A percentile compares a stretch with the other conserved stretches of the same genome.
Evolutionary conservation across 2,329 filamentous ascomycete genomes (phyloP).

Genomic region (Colletotrichum lindemuthianum): DNA sequence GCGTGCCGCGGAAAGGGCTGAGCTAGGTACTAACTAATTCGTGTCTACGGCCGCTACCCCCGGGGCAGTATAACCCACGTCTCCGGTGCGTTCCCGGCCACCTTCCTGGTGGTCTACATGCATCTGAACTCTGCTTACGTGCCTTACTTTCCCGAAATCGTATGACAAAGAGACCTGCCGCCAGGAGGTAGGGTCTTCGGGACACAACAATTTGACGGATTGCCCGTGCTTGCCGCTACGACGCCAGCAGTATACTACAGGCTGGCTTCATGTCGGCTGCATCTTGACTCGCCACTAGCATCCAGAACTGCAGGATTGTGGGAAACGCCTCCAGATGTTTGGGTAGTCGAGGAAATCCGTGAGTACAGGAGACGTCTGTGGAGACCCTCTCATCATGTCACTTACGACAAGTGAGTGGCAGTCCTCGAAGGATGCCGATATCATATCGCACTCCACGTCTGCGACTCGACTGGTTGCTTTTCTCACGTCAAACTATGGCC

Average conservation of each 20-base stretch:
- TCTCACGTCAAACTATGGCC: neutral
- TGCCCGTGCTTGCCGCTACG: neutral
- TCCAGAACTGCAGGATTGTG: neutral
- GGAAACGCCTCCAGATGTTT: neutral
- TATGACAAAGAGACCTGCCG: slow-evolving; percentile 7
- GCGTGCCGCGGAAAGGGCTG: slow-evolving; percentile 11
- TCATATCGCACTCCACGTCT: neutral
- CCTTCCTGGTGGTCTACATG: neutral
- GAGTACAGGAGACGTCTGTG: too few species aligned
- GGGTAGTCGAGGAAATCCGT: too few species aligned
- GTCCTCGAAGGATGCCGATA: neutral
- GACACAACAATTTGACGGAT: slow-evolving; percentile 2
- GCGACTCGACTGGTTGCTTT: slow-evolving; percentile 16
- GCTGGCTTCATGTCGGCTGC: neutral
- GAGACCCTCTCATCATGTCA: too few species aligned
- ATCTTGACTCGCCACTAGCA: neutral
- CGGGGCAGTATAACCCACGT: neutral
- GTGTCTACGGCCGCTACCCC: slow-evolving; percentile 12
- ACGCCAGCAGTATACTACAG: neutral
- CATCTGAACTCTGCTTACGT: slow-evolving; percentile 13
- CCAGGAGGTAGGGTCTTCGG: too few species aligned
- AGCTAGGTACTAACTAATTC: neutral
- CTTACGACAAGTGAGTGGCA: slow-evolving; percentile 3
- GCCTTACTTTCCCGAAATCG: slow-evolving; percentile 13
- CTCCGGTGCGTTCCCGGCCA: slow-evolving; percentile 2